Conservation (phyloP, 169 alveolate genomes). For the Amoebophrya sp. region DNA sequence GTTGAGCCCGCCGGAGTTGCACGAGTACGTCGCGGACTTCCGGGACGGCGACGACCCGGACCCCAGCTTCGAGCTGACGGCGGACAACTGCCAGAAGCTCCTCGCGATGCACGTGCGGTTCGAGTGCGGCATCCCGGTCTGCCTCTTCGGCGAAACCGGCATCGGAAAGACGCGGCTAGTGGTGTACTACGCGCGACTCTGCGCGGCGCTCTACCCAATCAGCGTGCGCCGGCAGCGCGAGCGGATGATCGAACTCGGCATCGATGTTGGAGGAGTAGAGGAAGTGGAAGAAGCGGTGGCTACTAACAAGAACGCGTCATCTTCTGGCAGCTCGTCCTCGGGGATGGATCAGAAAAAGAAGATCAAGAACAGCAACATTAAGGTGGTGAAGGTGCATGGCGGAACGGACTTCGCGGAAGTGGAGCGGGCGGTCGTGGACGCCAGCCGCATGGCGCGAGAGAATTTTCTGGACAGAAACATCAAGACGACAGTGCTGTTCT, state of each 20-base stretch:
- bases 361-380: neutral
- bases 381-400: neutral
- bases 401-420: neutral
- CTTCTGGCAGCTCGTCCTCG: too few species aligned
- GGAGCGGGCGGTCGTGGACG: neutral
- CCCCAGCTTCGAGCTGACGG: neutral
- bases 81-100: neutral
- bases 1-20: neutral
- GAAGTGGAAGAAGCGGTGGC: neutral
- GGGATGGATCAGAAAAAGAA: too few species aligned
- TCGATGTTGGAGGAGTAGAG: neutral
- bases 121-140: neutral
- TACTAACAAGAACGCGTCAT: too few species aligned
- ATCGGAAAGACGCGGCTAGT: neutral
- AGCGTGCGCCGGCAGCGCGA: neutral
- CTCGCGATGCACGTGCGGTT: constrained; percentile 2
- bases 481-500: neutral
- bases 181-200: neutral
- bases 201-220: neutral
- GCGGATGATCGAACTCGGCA: neutral
- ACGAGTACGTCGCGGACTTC: neutral
- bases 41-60: neutral
- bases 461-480: neutral
- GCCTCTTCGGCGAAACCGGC: neutral
- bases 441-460: neutral